Evolutionary conservation across 108 stramenopile genomes (phyloP).

Genomic region (Pseudonitzschia delicatissima): DNA sequence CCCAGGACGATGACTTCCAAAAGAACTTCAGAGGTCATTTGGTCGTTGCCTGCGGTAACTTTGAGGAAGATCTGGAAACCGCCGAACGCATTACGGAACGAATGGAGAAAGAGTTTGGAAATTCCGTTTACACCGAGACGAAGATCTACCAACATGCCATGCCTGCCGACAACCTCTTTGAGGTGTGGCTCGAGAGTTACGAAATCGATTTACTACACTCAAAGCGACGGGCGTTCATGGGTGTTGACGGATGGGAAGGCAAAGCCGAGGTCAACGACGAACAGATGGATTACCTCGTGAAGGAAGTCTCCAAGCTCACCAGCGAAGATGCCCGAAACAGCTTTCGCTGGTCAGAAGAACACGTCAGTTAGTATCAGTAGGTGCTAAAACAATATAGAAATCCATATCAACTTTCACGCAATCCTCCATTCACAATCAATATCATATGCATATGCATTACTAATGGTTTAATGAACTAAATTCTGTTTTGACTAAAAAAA

Average conservation of each 20-base stretch:
- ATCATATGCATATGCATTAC: too few relatives aligned
- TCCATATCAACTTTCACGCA: too few relatives aligned
- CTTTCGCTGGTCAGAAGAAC: slow-evolving; percentile 37
- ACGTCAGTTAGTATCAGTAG: slow-evolving; percentile 6
- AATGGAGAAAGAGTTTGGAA: slow-evolving; percentile 72
- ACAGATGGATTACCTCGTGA: slow-evolving; percentile 69
- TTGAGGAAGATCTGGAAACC: slow-evolving; percentile 60
- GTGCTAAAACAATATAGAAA: not conserved
- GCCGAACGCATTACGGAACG: slow-evolving; percentile 76
- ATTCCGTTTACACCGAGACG: slow-evolving; percentile 78
- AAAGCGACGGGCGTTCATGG: slow-evolving; percentile 52
- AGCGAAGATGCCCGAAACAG: slow-evolving; percentile 76
- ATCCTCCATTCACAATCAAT: too few relatives aligned
- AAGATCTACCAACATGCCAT: slow-evolving; percentile 71
- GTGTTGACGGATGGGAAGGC: slow-evolving; percentile 58
- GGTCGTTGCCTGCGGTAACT: slow-evolving; percentile 66
- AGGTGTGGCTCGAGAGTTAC: slow-evolving; percentile 85
- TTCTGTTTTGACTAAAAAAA: too few relatives aligned
- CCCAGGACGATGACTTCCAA: slow-evolving; percentile 59
- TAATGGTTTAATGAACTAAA: too few relatives aligned
- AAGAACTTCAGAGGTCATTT: slow-evolving; percentile 78
- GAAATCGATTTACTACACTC: slow-evolving; percentile 82
- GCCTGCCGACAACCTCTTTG: slow-evolving; percentile 76
- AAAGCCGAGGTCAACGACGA: slow-evolving; percentile 68
- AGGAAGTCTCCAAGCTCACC: slow-evolving; percentile 59